Conservation (phyloP, 306 rosid species). For the Cicer arietinum region DNA sequence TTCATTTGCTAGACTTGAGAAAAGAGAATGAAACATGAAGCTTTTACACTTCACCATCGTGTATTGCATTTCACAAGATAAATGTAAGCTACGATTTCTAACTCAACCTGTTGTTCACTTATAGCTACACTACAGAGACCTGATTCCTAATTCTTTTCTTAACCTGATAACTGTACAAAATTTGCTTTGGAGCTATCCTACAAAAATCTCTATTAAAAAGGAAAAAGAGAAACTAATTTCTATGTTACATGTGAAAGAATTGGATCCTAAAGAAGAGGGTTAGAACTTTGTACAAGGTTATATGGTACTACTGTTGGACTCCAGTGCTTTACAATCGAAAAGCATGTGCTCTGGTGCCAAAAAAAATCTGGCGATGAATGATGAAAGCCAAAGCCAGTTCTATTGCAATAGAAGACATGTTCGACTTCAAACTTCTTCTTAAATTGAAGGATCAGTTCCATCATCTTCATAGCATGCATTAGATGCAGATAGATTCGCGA, state of each 20-base stretch:
- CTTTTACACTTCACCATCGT: conserved; percentile 40
- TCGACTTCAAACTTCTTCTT: conserved; percentile 44
- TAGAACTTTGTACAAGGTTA: conserved; percentile 79
- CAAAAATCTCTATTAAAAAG: conserved; percentile 53
- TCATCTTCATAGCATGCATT: conserved; percentile 42
- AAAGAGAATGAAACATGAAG: conserved; percentile 37
- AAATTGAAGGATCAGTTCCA: conserved; percentile 45
- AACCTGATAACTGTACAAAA: conserved; percentile 70
- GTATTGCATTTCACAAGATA: conserved; percentile 43
- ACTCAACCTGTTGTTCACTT: conserved; percentile 52
- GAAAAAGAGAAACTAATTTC: conserved; percentile 48
- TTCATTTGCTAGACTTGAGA: background rate
- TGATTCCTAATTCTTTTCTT: conserved; percentile 63
- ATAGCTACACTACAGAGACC: conserved; percentile 64
- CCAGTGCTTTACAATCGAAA: conserved; percentile 57
- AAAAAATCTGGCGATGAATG: conserved; percentile 48
- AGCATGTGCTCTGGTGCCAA: conserved; percentile 53
- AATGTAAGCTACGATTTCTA: conserved; percentile 50
- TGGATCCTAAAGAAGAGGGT: conserved; percentile 65
- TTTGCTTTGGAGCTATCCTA: conserved; percentile 55
- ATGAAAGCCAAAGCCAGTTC: conserved; percentile 50
- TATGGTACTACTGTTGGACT: conserved; percentile 51
- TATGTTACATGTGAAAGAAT: conserved; percentile 73
- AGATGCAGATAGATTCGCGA: conserved; percentile 43
- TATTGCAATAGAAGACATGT: conserved; percentile 43